These are phyloP conservation scores for Boletus subparvulus DNA, from an alignment of 768 basidiomycete species.

Conservation along the genomic window DNA sequence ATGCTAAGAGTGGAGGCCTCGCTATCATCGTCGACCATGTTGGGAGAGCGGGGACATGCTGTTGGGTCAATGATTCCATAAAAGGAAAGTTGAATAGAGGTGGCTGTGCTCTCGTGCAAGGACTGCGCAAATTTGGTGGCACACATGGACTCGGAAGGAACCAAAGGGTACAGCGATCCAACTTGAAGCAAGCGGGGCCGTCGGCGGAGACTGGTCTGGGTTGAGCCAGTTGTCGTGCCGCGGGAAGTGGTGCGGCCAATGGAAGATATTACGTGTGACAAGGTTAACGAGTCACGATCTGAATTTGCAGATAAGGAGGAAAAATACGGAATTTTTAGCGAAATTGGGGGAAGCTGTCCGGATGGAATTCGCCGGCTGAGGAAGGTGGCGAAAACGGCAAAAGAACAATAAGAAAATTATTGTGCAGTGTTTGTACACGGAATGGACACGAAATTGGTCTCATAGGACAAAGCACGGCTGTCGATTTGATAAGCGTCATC, in stretches of 20 bases:
- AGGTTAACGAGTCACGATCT: constrained; percentile 33
- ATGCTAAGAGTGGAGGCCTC: background rate
- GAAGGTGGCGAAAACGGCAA: constrained; percentile 26
- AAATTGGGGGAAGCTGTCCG: constrained; percentile 21
- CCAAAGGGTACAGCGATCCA: constrained; percentile 13
- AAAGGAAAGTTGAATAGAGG: constrained; percentile 29
- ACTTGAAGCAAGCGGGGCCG: constrained; percentile 19
- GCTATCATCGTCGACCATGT: constrained; percentile 4
- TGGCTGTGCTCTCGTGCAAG: background rate
- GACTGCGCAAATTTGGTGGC: constrained; percentile 9
- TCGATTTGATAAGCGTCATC: constrained; percentile 34
- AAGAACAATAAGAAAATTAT: constrained; percentile 49
- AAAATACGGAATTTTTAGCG: constrained; percentile 35
- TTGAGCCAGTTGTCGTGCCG: constrained; percentile 22
- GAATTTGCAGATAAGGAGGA: constrained; percentile 33
- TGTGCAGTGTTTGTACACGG: constrained; percentile 39
- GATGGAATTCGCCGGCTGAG: constrained; percentile 36
- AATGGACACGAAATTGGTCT: constrained; percentile 42
- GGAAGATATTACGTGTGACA: constrained; percentile 32
- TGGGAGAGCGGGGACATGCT: constrained; percentile 12
- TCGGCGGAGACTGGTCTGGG: constrained; percentile 30
- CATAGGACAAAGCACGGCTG: constrained; percentile 29
- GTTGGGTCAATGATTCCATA: constrained; percentile 25
- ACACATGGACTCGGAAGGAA: constrained; percentile 14
- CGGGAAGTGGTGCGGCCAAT: constrained; percentile 30